phyloP scores from a whole-genome alignment of 2,329 filamentous ascomycete genomes.

The Apiospora saccharicola region DNA sequence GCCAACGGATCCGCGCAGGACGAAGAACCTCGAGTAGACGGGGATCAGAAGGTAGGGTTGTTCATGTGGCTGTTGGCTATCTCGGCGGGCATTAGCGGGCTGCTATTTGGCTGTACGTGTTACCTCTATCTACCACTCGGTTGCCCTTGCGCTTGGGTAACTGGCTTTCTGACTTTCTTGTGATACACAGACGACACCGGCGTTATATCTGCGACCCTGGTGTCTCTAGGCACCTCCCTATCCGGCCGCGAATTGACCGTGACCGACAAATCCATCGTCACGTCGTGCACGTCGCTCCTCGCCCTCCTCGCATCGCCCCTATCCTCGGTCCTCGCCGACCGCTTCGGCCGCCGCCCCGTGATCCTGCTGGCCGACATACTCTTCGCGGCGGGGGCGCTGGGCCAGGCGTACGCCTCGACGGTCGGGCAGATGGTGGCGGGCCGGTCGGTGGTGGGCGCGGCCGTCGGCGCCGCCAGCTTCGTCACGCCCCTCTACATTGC shows the following conservation, averaged over 20 bases:
- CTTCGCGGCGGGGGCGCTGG: constrained; percentile 71
- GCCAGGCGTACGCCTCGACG: constrained; percentile 66
- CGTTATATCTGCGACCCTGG: constrained; percentile 72
- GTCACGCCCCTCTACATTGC: constrained; percentile 89
- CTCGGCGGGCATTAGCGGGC: constrained; percentile 71
- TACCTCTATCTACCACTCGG: background rate
- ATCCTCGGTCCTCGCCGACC: constrained; percentile 69
- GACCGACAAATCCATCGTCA: constrained; percentile 74
- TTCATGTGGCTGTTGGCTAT: constrained; percentile 70
- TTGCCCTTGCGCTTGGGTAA: background rate
- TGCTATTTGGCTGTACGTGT: constrained; percentile 71
- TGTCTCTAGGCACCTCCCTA: constrained; percentile 68
- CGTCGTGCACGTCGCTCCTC: constrained; percentile 72
- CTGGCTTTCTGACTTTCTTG: constrained; percentile 21
- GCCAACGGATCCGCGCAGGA: constrained; percentile 23
- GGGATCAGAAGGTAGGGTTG: constrained; percentile 41
- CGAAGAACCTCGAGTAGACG: constrained; percentile 7
- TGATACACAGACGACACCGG: constrained; percentile 65
- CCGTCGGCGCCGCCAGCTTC: constrained; percentile 79
- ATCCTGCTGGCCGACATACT: constrained; percentile 70
- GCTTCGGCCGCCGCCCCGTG: constrained; percentile 66
- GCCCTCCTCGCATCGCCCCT: constrained; percentile 70
- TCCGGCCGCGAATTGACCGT: constrained; percentile 64
- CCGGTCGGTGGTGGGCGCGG: constrained; percentile 73
- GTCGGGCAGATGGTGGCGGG: constrained; percentile 73